Evolutionary conservation across 2,329 filamentous ascomycete species (phyloP), one percentile per base, ranked within the genome.

Genomic region (Arachnomyces sp.): DNA sequence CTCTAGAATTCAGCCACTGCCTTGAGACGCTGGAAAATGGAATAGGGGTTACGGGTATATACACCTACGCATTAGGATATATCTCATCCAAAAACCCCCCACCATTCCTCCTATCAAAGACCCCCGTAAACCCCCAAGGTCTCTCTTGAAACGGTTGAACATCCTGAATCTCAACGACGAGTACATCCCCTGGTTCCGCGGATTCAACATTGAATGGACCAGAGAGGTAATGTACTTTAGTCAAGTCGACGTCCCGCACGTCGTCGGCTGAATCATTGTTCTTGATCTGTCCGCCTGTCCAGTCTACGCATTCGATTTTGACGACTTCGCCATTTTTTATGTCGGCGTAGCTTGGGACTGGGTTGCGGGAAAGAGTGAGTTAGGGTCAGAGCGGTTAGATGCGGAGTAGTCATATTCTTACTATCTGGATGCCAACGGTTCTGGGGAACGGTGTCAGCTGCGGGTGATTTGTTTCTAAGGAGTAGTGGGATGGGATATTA

Each of bases 371-470:
- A 29, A 14, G 18, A 15, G 34, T 29, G 15, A 40, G 20, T 30
- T 36, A 29, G 2, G 31, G 28, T 42, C 8, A 3, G 4, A 16
- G 6, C 6, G 12, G 13, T 2, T 38, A 28, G 31, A 13, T 15
- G 12, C 28, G 9, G 14, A 25, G 25, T 11, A 25, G n/a, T 7
- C 17, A 14, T 9, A 29, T n/a, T 56, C 71, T 38, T 71, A 88
- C 85, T 82, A 49, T 94, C 88, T 28, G 89, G 89, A 57, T 95
- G 89, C 89, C 88, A 94, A 60, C 88, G 74, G 56, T 95, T 95
- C 83, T 87, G 49, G 14, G 31, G n/a, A 25, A 48, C n/a, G 47
- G 42, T 14, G 42, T 25, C 43, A 31, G 37, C 25, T 38, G 12
- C 11, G 12, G 31, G 14, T 28, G 33, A 28, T 18, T 30, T 28